Evolutionary conservation across 495 filamentous ascomycete species (phyloP).

Genomic region (Talaromyces proteolyticus): DNA sequence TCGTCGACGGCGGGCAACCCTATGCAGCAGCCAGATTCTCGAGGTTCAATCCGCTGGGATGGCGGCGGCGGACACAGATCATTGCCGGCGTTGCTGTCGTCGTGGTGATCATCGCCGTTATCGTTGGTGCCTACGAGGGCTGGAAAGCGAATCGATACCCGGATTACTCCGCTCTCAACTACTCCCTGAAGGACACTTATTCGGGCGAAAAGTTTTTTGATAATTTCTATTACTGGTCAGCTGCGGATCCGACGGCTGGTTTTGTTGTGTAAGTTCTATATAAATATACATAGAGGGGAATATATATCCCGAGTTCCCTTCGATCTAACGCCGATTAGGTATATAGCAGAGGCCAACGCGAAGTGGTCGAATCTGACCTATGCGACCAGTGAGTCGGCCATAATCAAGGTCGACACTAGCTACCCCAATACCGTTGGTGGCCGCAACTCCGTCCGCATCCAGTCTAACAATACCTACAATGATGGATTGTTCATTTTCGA

Average conservation of each 20-base stretch:
- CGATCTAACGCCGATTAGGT: no score
- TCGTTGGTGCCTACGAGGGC: conserved; percentile 49
- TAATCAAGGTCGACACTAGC: conserved; percentile 46
- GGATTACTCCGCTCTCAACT: conserved; percentile 42
- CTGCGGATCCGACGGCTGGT: conserved; percentile 43
- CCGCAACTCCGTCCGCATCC: conserved; percentile 49
- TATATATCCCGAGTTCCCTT: no score
- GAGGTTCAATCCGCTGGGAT: conserved; percentile 45
- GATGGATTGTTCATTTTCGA: conserved; percentile 51
- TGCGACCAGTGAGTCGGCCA: conserved; percentile 35
- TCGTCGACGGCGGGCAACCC: not conserved
- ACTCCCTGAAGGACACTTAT: conserved; percentile 47
- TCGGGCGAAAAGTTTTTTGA: conserved; percentile 43
- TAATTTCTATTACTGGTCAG: conserved; percentile 47
- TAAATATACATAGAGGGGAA: no score
- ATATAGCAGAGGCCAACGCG: conserved; percentile 1
- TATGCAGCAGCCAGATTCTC: not conserved
- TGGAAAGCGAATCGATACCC: conserved; percentile 45
- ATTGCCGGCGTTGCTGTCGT: conserved; percentile 23
- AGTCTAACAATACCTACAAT: conserved; percentile 44
- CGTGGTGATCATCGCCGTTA: conserved; percentile 40
- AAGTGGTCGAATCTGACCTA: conserved; percentile 42
- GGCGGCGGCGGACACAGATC: conserved; percentile 41
- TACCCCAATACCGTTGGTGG: conserved; percentile 35
- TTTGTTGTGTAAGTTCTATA: conserved; percentile 40